Evolutionary conservation across 345 rosid genomes (phyloP).

Genomic region (Trapa incisa): DNA sequence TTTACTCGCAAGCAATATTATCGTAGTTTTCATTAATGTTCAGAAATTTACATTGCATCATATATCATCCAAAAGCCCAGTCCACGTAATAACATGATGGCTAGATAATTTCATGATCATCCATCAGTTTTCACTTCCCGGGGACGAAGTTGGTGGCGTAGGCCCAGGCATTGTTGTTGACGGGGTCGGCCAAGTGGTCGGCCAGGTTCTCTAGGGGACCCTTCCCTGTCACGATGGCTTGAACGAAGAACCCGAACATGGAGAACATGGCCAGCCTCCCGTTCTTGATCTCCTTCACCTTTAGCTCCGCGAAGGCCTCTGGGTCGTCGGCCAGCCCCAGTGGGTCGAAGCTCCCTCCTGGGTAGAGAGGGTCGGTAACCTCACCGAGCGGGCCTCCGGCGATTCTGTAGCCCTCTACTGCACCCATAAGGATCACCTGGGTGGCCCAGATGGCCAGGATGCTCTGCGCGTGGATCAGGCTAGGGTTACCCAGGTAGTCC

Average conservation of each 20-base stretch:
- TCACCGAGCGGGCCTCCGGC: slow-evolving; percentile 17
- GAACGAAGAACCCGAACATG: slow-evolving; percentile 19
- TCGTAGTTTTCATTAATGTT: no score
- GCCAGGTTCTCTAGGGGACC: slow-evolving; percentile 20
- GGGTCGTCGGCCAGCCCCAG: slow-evolving; percentile 18
- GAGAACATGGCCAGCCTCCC: slow-evolving; percentile 20
- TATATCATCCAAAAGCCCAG: no score
- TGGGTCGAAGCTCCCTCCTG: slow-evolving; percentile 21
- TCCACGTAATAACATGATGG: no score
- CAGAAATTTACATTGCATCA: no score
- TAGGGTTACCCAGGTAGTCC: slow-evolving; percentile 18
- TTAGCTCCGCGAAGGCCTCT: slow-evolving; percentile 17
- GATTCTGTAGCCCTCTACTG: slow-evolving; percentile 17
- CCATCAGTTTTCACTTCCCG: slow-evolving; percentile 13
- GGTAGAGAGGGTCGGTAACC: slow-evolving; percentile 19
- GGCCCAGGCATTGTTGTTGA: slow-evolving; percentile 21
- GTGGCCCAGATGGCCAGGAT: slow-evolving; percentile 20
- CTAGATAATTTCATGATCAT: no score
- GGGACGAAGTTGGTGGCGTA: slow-evolving; percentile 19
- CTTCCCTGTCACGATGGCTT: slow-evolving; percentile 22
- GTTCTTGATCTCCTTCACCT: slow-evolving; percentile 22
- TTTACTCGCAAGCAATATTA: no score
- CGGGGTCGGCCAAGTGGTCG: slow-evolving; percentile 20
- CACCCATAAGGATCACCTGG: slow-evolving; percentile 19
- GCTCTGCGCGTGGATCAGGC: slow-evolving; percentile 22